Evolutionary conservation across 2,329 filamentous ascomycete species (phyloP), one percentile per base, ranked within the genome.

Genomic region (Fusarium graminum): DNA sequence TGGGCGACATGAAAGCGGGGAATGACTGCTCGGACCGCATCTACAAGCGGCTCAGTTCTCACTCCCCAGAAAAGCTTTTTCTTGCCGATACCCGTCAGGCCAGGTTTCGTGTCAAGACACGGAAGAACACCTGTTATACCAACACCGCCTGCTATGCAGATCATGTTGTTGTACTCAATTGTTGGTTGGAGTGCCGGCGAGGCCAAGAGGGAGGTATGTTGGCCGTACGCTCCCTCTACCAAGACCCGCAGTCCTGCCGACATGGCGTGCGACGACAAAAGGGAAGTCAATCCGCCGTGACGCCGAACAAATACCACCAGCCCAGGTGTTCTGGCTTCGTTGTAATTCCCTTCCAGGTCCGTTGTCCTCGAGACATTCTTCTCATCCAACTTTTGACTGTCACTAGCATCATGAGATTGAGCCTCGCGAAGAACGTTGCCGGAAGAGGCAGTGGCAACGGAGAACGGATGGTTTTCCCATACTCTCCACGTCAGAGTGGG

Each of bases 381-480:
- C 1, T 26, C 44, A 36, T 72, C 56, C 32, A 16, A 16, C 3
- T n/a, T 7, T 2, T 4, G n/a, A 6, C 12, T 10, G 6, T 17
- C 9, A 10, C 11, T 55, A 7, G 59, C 52, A 4, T 67, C 63
- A 10, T 55, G 51, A 9, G 56, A 52, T 19, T 30, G 49, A 9
- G 39, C 50, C 8, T 2, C 2, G 8, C 4, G 26, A 4, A 2
- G 7, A 17, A 5, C 14, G 17, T 42, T 40, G 7, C 61, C 63
- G 7, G 62, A 54, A 46, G 65, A 69, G 42, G 47, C 40, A 8
- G 52, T 60, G 10, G 72, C 65, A 4, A 75, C 68, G 3, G 74
- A 76, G 46, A 76, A 76, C 1, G 75, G 74, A 30, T 76, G 74
- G 39, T 70, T 75, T 40, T 76, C 74, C 74, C 74, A 76, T 22